Percentiles rank a stretch among this genome's conserved stretches.
phyloP scores from a whole-genome alignment of 2,329 filamentous ascomycete species.

The Aureobasidium uvarum region DNA sequence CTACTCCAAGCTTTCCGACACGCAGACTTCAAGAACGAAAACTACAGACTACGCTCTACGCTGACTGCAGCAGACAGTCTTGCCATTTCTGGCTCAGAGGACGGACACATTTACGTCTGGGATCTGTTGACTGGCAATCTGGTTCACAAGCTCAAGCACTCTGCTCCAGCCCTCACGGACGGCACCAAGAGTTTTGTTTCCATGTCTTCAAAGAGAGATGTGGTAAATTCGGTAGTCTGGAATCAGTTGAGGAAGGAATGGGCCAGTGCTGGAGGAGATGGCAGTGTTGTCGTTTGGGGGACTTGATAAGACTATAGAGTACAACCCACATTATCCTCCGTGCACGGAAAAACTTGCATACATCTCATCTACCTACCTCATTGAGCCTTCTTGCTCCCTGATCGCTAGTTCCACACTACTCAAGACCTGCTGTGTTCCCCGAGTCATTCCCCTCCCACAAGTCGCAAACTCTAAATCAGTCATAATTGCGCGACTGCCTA shows the following conservation, averaged over 20 bases:
- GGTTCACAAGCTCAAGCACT: slow-evolving; percentile 58
- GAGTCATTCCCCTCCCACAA: not conserved
- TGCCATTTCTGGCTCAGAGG: slow-evolving; percentile 78
- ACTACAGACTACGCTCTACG: slow-evolving; percentile 70
- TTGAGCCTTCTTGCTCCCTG: not conserved
- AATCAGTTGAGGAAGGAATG: slow-evolving; percentile 48
- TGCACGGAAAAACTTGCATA: too few relatives aligned
- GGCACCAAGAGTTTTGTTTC: slow-evolving; percentile 28
- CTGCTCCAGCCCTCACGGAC: slow-evolving; percentile 34
- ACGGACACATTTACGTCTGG: slow-evolving; percentile 74
- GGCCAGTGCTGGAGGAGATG: slow-evolving; percentile 52
- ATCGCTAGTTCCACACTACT: not conserved
- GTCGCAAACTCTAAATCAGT: not conserved
- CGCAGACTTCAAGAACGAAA: slow-evolving; percentile 60
- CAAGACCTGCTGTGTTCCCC: not conserved
- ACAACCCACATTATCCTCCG: too few relatives aligned
- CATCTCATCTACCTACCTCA: too few relatives aligned
- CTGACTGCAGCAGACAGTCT: slow-evolving; percentile 74
- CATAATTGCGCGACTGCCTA: not conserved
- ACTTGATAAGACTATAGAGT: not conserved
- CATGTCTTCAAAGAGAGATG: slow-evolving; percentile 42
- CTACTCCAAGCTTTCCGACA: slow-evolving; percentile 70
- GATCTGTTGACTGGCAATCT: slow-evolving; percentile 73
- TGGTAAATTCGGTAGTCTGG: slow-evolving; percentile 51
- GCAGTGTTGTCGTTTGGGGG: slow-evolving; percentile 41